Base-by-base conservation (phyloP, 768 basidiomycete species). In the Lentinula guzmanii region DNA sequence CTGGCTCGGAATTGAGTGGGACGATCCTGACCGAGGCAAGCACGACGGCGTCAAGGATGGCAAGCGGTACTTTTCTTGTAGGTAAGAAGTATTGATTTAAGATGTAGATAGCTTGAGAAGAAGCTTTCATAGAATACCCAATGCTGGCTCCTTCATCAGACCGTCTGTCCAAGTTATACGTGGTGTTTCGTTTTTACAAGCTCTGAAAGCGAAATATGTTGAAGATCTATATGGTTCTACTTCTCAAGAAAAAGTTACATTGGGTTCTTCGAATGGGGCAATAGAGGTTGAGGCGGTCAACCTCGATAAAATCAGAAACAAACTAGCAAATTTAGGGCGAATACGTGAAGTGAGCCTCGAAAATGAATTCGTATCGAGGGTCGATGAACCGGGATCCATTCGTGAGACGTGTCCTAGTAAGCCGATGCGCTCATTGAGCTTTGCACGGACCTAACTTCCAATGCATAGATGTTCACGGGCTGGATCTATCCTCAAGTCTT, bases 1-100 rank as follows among this genome's bases (percentile, higher is more conserved):
- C 11, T 98, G 95, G 95, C 79, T 95, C n/a, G 96, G 96, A n/a
- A 83, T 98, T 52, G 96, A 98, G 75, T 98, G 95, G 92, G 96
- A 98, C 69, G 87, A 93, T 67, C 82, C 86, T 18, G 62, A 71
- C 7, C 84, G 94, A 61, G 96, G 96, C 31, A 95, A 90, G 71
- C 95, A 98, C 70, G 85, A 90, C 66, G 96, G 96, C 5, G 70
- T 78, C 65, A 91, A 93, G 69, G 86, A 92, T 65, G 89, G 86
- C 52, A 82, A 79, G 64, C 80, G 78, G 43, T 95, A 96, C 73
- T 98, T 98, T 71, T 68, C 75, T 50, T 92, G 90, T 75, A 76
- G 81, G 92, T 93, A 73, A 77, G 85, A 64, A 46, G 39, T 41
- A 53, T 48, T 48, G 50, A 28, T 21, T 35, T 31, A 28, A 18